A percentile compares a stretch with the other conserved stretches of the same genome.
Conservation (phyloP, 2,329 filamentous ascomycete species). For the Eutypa lata region DNA sequence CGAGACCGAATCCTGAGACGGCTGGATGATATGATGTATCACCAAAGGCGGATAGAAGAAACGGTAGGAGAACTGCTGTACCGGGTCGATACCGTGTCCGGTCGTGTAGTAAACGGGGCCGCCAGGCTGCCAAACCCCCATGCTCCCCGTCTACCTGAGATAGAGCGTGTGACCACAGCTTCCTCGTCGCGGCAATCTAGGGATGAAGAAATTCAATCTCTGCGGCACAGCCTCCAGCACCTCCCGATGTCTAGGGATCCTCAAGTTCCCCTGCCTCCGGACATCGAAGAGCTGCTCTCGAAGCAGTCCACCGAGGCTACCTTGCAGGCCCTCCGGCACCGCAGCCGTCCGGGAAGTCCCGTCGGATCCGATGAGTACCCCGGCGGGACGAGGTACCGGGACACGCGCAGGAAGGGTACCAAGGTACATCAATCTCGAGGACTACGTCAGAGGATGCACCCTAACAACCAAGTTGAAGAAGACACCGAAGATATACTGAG, state of each 20-base stretch:
- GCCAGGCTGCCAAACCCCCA: background rate
- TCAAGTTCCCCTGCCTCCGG: background rate
- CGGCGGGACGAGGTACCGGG: background rate
- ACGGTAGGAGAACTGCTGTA: background rate
- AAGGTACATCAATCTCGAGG: background rate
- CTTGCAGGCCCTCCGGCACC: constrained; percentile 1
- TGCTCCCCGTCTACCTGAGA: background rate
- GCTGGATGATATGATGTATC: constrained; percentile 2
- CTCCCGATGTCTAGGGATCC: background rate
- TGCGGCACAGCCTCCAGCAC: background rate
- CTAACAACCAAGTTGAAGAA: background rate
- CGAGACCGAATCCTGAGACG: background rate
- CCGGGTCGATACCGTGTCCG: background rate
- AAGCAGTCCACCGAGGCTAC: constrained; percentile 2
- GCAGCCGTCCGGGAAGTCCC: constrained; percentile 1
- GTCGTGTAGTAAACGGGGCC: background rate
- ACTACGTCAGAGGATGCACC: background rate
- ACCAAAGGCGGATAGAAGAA: constrained; percentile 2
- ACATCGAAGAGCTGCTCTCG: background rate
- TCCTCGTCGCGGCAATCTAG: background rate
- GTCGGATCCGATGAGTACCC: background rate
- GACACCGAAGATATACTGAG: background rate
- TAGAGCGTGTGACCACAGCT: background rate
- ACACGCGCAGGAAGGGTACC: background rate
- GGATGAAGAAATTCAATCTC: background rate